A percentile compares a stretch with the other conserved stretches of the same genome.
Conservation (phyloP, 2,329 filamentous ascomycete genomes). For the Scedosporium minutisporum region DNA sequence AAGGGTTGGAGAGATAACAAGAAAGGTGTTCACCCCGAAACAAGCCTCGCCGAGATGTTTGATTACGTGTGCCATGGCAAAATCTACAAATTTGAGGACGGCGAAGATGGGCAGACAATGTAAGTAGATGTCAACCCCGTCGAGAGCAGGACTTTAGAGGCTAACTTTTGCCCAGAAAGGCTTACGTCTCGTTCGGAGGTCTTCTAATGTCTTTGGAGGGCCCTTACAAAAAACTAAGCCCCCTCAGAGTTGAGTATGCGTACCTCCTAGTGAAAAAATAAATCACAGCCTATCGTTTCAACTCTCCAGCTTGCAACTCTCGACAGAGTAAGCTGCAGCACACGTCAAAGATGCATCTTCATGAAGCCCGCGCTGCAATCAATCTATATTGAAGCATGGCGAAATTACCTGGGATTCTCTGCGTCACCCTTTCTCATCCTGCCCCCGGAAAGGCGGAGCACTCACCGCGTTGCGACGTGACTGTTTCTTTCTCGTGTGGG, state of each 20-base stretch:
- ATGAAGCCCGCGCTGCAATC: neutral
- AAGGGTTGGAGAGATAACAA: constrained; percentile 73
- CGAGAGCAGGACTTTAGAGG: neutral
- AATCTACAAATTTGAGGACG: constrained; percentile 81
- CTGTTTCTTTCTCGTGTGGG: constrained; percentile 34
- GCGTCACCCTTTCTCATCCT: neutral
- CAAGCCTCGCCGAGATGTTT: constrained; percentile 65
- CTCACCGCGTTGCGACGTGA: neutral
- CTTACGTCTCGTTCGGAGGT: constrained; percentile 89
- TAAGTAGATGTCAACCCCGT: constrained; percentile 36
- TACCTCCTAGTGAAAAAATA: constrained; percentile 93
- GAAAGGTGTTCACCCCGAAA: constrained; percentile 42
- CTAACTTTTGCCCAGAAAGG: constrained; percentile 52
- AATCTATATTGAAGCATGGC: neutral
- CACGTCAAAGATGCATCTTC: no score
- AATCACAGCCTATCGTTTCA: constrained; percentile 5
- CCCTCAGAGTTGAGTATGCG: constrained; percentile 82
- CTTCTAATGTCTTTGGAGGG: constrained; percentile 84
- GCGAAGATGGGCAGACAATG: constrained; percentile 72
- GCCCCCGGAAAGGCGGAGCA: neutral
- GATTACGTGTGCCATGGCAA: constrained; percentile 86
- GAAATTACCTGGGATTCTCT: neutral
- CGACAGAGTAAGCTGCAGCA: no score
- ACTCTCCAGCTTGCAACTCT: no score
- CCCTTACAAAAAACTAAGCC: constrained; percentile 90